A percentile compares a stretch with the other conserved stretches of the same genome.
Evolutionary conservation across 768 basidiomycete species (phyloP).

Genomic region (Serendipita indica): DNA sequence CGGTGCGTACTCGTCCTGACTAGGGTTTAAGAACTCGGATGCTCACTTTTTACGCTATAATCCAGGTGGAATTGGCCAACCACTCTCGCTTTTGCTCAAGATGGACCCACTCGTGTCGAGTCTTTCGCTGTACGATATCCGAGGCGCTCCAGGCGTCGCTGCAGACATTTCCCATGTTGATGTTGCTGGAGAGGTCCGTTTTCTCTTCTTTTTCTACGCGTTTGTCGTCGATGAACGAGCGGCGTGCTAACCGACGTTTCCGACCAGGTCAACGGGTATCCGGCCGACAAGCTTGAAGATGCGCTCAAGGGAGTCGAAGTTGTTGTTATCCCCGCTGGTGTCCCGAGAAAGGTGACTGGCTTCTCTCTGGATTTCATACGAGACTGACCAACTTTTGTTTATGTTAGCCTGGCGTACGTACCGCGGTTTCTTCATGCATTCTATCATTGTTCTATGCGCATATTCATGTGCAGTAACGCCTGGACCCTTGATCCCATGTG

Average conservation of each 20-base stretch:
- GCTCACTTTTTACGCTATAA: neutral
- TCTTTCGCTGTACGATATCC: constrained; percentile 84
- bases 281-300: constrained; percentile 75
- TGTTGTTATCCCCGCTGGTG: constrained; percentile 96
- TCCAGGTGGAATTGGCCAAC: constrained; percentile 84
- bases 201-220: constrained; percentile 16
- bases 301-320: constrained; percentile 84
- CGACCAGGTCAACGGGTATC: constrained; percentile 58
- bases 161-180: constrained; percentile 95
- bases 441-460: neutral
- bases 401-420: constrained; percentile 65
- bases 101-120: constrained; percentile 76
- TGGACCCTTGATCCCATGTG: too few relatives aligned
- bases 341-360: constrained; percentile 75
- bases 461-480: neutral
- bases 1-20: constrained; percentile 32
- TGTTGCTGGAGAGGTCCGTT: constrained; percentile 57
- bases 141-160: constrained; percentile 91
- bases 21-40: neutral
- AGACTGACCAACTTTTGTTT: constrained; percentile 14
- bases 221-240: neutral
- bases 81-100: constrained; percentile 87
- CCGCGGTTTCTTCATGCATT: neutral
- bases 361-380: constrained; percentile 19
- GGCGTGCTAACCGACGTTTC: neutral